Percentiles rank a stretch among this genome's conserved stretches.
phyloP scores from a whole-genome alignment of 2,329 filamentous ascomycete species.

The Xylariaceae sp. region DNA sequence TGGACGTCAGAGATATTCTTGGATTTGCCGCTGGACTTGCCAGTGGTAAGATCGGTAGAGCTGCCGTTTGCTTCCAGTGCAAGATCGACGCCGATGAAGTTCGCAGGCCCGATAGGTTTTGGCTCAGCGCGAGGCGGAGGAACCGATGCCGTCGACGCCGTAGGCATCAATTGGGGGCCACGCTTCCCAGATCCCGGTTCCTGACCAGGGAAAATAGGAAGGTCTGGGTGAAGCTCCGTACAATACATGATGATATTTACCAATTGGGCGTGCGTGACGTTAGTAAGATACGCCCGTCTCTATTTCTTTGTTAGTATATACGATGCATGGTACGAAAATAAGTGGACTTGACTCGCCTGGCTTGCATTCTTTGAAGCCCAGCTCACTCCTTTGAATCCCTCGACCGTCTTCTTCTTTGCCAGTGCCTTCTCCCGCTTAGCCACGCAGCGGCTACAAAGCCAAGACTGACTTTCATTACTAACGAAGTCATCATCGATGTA shows the following conservation, averaged over 20 bases:
- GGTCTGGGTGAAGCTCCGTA: conserved; percentile 58
- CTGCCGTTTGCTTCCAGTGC: conserved; percentile 9
- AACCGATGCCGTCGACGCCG: conserved; percentile 27
- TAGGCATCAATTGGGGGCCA: conserved; percentile 26
- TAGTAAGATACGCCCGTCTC: conserved; percentile 62
- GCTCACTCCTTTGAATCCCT: conserved; percentile 35
- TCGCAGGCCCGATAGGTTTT: conserved; percentile 32
- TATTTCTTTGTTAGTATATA: conserved; percentile 31
- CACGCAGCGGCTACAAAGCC: conserved; percentile 66
- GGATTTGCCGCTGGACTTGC: conserved; percentile 12
- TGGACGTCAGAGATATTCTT: conserved; percentile 15
- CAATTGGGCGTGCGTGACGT: conserved; percentile 58
- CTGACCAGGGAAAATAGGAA: conserved; percentile 59
- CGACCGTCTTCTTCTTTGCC: conserved; percentile 38
- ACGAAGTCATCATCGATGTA: conserved; percentile 69
- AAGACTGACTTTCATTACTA: conserved; percentile 63
- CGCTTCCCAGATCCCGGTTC: conserved; percentile 29
- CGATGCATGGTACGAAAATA: background rate
- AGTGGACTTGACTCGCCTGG: conserved; percentile 33
- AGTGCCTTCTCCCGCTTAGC: conserved; percentile 45
- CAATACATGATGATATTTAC: conserved; percentile 64
- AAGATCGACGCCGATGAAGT: conserved; percentile 26
- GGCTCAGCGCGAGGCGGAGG: conserved; percentile 36
- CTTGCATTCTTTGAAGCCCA: conserved; percentile 39
- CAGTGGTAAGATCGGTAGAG: conserved; percentile 16